Conservation (phyloP, 2,329 filamentous ascomycete species). For the Fusarium sp. region DNA sequence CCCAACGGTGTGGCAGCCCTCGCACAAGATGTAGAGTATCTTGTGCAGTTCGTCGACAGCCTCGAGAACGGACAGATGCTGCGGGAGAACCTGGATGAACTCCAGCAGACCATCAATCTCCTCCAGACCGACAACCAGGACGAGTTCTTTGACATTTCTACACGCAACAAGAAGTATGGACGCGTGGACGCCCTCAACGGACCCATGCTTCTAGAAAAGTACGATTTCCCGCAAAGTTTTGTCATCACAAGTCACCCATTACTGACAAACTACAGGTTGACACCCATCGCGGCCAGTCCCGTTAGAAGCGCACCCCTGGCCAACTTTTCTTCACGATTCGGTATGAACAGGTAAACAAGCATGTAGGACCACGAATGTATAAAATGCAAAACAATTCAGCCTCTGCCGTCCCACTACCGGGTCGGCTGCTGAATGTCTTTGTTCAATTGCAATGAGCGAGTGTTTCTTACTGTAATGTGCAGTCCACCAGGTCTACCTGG, state of each 20-base stretch:
- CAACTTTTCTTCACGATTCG: conserved; percentile 81
- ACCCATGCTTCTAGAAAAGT: conserved; percentile 92
- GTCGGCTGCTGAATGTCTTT: background rate
- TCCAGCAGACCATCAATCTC: conserved; percentile 91
- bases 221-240: conserved; percentile 44
- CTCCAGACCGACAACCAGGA: conserved; percentile 92
- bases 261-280: conserved; percentile 65
- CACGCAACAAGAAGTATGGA: conserved; percentile 92
- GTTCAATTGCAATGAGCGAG: conserved; percentile 13
- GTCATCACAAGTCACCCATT: background rate
- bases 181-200: conserved; percentile 93
- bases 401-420: background rate
- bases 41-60: conserved; percentile 86
- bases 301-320: conserved; percentile 73
- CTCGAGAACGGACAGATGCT: conserved; percentile 89
- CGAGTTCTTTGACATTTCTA: conserved; percentile 94
- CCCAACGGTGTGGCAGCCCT: conserved; percentile 85
- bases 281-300: conserved; percentile 69
- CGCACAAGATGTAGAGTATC: conserved; percentile 83
- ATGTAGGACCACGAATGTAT: conserved; percentile 8
- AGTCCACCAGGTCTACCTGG: conserved; percentile 19
- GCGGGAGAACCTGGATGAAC: conserved; percentile 88
- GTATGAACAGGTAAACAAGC: conserved; percentile 60
- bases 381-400: conserved; percentile 5
- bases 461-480: conserved; percentile 29